phyloP scores from a whole-genome alignment of 2,329 filamentous ascomycete genomes.

The Arthrobotrys megalospora region DNA sequence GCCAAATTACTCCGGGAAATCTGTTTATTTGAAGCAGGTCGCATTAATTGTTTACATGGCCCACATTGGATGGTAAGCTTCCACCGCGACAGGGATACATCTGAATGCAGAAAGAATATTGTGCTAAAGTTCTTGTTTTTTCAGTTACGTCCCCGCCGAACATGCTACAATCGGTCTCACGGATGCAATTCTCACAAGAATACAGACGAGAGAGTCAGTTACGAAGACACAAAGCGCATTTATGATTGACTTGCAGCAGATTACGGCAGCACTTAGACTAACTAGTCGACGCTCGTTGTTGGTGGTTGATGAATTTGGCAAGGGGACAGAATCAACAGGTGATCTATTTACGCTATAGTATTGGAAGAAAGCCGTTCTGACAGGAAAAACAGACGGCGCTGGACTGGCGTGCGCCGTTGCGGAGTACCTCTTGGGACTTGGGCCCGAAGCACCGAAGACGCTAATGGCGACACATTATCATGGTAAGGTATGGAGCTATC shows the following conservation, averaged over 20 bases:
- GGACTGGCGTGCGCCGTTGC: conserved; percentile 76
- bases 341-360: not conserved
- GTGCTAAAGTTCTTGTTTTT: not conserved
- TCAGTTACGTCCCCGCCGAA: conserved; percentile 89
- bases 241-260: conserved; percentile 89
- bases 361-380: not conserved
- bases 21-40: conserved; percentile 89
- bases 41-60: conserved; percentile 92
- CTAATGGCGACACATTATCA: conserved; percentile 77
- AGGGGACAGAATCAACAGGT: conserved; percentile 76
- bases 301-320: conserved; percentile 92
- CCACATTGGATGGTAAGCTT: conserved; percentile 78
- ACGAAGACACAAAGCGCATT: conserved; percentile 77
- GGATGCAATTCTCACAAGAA: conserved; percentile 83
- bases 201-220: conserved; percentile 72
- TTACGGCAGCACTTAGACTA: conserved; percentile 81
- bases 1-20: conserved; percentile 97
- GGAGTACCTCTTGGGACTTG: conserved; percentile 72
- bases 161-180: conserved; percentile 85
- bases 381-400: conserved; percentile 72
- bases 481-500: conserved; percentile 36
- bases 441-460: conserved; percentile 72
- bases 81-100: not conserved
- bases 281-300: conserved; percentile 83
- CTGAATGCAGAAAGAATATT: not conserved